Evolutionary conservation across 345 rosid genomes (phyloP), one percentile per base, ranked within the genome.

Genomic region (Eucalyptus cloeziana): DNA sequence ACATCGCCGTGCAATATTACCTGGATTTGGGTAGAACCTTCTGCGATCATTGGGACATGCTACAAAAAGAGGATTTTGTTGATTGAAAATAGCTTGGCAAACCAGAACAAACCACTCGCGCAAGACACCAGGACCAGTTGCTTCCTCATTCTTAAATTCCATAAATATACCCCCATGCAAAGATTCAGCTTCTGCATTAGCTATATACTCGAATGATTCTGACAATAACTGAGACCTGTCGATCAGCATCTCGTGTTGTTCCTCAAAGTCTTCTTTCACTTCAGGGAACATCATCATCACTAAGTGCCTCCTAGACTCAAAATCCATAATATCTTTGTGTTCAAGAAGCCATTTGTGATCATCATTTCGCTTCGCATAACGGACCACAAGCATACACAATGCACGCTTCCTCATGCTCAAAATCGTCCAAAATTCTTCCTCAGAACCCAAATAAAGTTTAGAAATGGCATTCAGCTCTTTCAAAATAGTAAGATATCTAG

Each of bases 71-170:
- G 96, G 93, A 88, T 93, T 94, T 89, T 95, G 89, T 69, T 93
- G 97, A 92, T 93, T 94, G 85, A 96, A 98, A 86, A 98, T 86
- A 85, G 96, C 98, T 88, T 94, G 98, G 88, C 95, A 95, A 13
- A 98, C 99, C 93, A 98, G 92, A 93, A 94, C 95, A 93, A 98
- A 97, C 99, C 99, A 98, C 90, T 98, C 99, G 76, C 99, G 92
- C 88, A 95, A 89, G 51, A 97, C 99, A 87, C 98, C 99, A 87
- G 99, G 99, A 91, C 99, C 99, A 89, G 99, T 96, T 64, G 99
- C 99, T 94, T 97, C 98, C 94, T 98, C 99, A 80, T 96, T 96
- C 90, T 97, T 98, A 90, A 98, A 98, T 91, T 98, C 99, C 98
- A 98, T 94, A 89, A 95, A 96, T 87, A 98, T 93, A 88, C 98